These are phyloP conservation scores for Suillus subluteus DNA, from an alignment of 768 basidiomycete species.

Conservation along the genomic window DNA sequence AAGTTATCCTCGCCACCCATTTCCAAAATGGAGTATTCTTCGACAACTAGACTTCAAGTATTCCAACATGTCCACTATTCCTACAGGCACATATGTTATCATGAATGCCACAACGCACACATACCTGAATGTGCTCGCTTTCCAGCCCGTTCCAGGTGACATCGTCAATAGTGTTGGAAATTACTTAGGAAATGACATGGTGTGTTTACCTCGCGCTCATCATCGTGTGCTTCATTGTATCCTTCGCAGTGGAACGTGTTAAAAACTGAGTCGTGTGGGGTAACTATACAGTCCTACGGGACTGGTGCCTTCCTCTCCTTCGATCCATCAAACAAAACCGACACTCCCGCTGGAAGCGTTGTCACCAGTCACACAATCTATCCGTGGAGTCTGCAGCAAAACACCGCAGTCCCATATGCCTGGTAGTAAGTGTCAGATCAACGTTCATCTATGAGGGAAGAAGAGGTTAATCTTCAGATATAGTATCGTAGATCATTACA, in stretches of 20 bases:
- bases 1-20: not conserved
- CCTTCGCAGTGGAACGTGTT: conserved; percentile 15
- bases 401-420: conserved; percentile 1
- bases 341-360: not conserved
- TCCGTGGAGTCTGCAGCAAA: conserved; percentile 8
- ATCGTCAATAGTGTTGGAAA: conserved; percentile 18
- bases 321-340: not conserved
- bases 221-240: not conserved
- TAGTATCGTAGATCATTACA: conserved; percentile 7
- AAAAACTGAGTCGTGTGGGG: conserved; percentile 6
- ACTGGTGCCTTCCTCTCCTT: conserved; percentile 12
- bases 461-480: not conserved
- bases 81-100: conserved; percentile 15
- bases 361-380: conserved; percentile 8
- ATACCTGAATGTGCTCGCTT: conserved; percentile 17
- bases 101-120: conserved; percentile 18
- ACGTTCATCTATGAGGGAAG: not conserved
- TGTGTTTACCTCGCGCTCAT: not conserved
- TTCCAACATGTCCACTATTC: conserved; percentile 3
- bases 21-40: not conserved
- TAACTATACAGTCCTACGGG: conserved; percentile 13
- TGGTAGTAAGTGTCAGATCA: conserved; percentile 7
- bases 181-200: conserved; percentile 15
- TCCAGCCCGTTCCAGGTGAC: conserved; percentile 6
- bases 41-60: no score